These are phyloP conservation scores for Thraustotheca clavata DNA, from an alignment of 352 stramenopile species.

Conservation along the genomic window DNA sequence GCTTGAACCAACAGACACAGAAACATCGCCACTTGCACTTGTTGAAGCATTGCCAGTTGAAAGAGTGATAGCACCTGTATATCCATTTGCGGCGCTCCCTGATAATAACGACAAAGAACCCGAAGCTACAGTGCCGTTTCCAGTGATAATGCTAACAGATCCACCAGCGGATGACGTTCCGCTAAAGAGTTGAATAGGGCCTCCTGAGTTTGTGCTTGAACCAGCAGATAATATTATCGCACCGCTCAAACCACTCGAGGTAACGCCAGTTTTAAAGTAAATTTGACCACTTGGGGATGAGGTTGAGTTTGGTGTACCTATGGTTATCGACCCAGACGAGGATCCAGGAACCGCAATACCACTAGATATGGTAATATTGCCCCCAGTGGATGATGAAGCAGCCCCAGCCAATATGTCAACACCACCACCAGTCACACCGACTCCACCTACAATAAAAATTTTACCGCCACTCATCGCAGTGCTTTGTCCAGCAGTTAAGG, in stretches of 20 bases:
- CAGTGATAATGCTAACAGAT: conserved; percentile 45
- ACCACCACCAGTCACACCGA: conserved; percentile 26
- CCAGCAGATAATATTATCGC: conserved; percentile 42
- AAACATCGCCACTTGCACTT: conserved; percentile 25
- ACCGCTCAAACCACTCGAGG: conserved; percentile 36
- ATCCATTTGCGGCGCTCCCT: background rate
- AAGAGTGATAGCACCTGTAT: background rate
- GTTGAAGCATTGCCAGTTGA: background rate
- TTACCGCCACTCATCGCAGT: conserved; percentile 36
- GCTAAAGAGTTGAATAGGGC: background rate
- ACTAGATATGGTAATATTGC: background rate
- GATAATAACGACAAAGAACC: background rate
- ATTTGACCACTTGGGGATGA: background rate
- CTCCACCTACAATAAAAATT: conserved; percentile 37
- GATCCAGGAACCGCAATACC: conserved; percentile 25
- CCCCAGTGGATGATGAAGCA: background rate
- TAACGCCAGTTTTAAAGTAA: background rate
- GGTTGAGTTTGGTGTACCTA: background rate
- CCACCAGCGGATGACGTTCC: conserved; percentile 24
- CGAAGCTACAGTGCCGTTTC: conserved; percentile 47
- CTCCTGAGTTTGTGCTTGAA: conserved; percentile 29
- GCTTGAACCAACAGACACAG: conserved; percentile 32
- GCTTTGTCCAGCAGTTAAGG: conserved; percentile 18
- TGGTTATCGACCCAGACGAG: conserved; percentile 23
- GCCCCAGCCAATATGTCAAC: conserved; percentile 31